Conservation (phyloP, 2,329 filamentous ascomycete genomes). For the Parastagonospora nodorum region DNA sequence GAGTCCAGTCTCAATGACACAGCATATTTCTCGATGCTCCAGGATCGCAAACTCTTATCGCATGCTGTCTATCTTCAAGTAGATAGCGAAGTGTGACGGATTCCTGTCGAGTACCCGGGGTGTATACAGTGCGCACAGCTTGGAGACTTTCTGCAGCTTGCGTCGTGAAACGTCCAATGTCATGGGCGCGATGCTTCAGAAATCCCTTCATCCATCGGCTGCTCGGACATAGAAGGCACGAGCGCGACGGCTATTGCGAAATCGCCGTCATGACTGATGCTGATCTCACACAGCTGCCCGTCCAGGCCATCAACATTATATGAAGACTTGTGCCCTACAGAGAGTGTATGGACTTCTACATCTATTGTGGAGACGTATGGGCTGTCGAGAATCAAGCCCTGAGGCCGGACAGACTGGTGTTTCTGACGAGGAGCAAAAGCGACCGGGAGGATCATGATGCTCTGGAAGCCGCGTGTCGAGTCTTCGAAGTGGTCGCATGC, state of each 20-base stretch:
- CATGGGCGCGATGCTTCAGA: too few species aligned
- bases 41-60: too few species aligned
- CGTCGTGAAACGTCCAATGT: too few species aligned
- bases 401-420: constrained; percentile 24
- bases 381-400: constrained; percentile 32
- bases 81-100: too few species aligned
- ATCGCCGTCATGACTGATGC: constrained; percentile 85
- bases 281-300: constrained; percentile 67
- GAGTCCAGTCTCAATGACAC: too few species aligned
- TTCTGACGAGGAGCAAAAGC: background rate
- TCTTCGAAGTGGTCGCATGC: constrained; percentile 40
- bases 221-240: constrained; percentile 43
- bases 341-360: background rate
- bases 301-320: constrained; percentile 19
- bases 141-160: too few species aligned
- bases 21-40: too few species aligned
- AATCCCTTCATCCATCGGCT: too few species aligned
- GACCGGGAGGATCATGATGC: constrained; percentile 48
- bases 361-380: constrained; percentile 5
- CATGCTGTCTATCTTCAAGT: too few species aligned
- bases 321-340: background rate
- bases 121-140: too few species aligned
- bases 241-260: constrained; percentile 76
- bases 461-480: constrained; percentile 32
- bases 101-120: too few species aligned